These are phyloP conservation scores for Neofusicoccum kwambonambiense DNA, from an alignment of 2,329 filamentous ascomycete species.

Conservation along the genomic window DNA sequence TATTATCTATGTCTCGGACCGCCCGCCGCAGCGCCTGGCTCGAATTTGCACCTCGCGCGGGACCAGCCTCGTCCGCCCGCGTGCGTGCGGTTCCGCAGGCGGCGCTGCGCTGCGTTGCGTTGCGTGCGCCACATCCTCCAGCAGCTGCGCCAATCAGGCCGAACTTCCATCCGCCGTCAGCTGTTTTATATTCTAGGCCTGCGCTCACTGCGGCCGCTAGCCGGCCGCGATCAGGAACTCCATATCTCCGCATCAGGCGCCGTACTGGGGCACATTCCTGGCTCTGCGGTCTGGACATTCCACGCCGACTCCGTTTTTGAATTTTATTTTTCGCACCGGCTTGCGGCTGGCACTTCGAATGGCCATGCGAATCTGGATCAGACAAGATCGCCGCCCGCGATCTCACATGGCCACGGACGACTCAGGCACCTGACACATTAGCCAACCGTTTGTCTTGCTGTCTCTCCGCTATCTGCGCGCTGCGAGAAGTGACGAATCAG, in stretches of 20 bases:
- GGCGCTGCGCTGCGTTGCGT: not conserved
- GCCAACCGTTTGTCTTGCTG: not conserved
- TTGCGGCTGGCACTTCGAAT: no score
- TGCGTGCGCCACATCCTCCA: no score
- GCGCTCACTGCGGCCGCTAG: not conserved
- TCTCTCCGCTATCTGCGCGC: not conserved
- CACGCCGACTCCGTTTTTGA: not conserved
- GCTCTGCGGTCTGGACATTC: not conserved
- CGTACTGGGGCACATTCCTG: not conserved
- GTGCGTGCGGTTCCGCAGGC: not conserved
- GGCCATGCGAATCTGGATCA: no score
- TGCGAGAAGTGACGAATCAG: not conserved
- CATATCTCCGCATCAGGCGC: not conserved
- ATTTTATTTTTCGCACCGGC: no score
- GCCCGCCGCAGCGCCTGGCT: not conserved
- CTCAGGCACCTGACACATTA: not conserved
- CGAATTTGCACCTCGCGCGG: not conserved
- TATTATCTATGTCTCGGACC: not conserved
- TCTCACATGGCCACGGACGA: not conserved
- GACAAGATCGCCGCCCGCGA: not conserved
- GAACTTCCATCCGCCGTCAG: not conserved
- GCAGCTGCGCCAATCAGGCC: not conserved
- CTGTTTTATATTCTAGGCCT: not conserved
- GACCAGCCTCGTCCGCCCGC: not conserved
- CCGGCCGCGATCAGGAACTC: not conserved